phyloP scores from a whole-genome alignment of 352 stramenopile species.

The Phytopythium mirpurense region DNA sequence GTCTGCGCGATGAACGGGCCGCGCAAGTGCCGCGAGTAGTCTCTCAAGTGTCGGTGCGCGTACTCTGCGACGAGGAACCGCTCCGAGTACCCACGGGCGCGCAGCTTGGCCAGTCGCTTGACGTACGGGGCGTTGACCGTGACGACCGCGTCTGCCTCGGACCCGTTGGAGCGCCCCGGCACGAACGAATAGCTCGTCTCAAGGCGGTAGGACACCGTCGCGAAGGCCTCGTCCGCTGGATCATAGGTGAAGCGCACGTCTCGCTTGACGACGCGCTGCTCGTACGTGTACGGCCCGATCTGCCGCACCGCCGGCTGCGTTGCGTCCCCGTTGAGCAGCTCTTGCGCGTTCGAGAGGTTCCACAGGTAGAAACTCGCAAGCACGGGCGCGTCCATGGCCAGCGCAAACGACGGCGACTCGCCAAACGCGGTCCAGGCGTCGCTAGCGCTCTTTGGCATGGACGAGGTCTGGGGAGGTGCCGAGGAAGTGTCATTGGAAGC shows the following conservation, averaged over 20 bases:
- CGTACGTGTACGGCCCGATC: constrained; percentile 66
- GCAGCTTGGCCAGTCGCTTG: constrained; percentile 41
- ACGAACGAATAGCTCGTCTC: constrained; percentile 38
- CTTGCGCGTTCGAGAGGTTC: constrained; percentile 60
- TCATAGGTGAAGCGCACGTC: constrained; percentile 26
- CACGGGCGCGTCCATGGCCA: constrained; percentile 43
- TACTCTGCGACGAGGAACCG: constrained; percentile 55
- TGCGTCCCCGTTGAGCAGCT: constrained; percentile 22
- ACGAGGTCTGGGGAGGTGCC: neutral
- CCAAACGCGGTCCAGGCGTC: constrained; percentile 12
- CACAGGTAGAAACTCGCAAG: constrained; percentile 63
- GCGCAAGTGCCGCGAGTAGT: constrained; percentile 36
- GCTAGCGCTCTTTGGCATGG: neutral
- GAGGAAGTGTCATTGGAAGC: too few species aligned
- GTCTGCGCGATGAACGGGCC: constrained; percentile 49
- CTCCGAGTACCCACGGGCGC: constrained; percentile 38
- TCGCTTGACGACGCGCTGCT: constrained; percentile 51
- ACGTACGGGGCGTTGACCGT: constrained; percentile 61
- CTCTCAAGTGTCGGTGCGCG: constrained; percentile 38
- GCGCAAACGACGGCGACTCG: constrained; percentile 26
- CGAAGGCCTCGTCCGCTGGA: constrained; percentile 15
- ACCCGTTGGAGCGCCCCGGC: constrained; percentile 51
- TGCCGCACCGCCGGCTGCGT: constrained; percentile 31
- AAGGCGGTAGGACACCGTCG: constrained; percentile 48
- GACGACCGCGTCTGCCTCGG: constrained; percentile 43